These are phyloP conservation scores for Morella rubra DNA, from an alignment of 306 rosid species.

Conservation along the genomic window DNA sequence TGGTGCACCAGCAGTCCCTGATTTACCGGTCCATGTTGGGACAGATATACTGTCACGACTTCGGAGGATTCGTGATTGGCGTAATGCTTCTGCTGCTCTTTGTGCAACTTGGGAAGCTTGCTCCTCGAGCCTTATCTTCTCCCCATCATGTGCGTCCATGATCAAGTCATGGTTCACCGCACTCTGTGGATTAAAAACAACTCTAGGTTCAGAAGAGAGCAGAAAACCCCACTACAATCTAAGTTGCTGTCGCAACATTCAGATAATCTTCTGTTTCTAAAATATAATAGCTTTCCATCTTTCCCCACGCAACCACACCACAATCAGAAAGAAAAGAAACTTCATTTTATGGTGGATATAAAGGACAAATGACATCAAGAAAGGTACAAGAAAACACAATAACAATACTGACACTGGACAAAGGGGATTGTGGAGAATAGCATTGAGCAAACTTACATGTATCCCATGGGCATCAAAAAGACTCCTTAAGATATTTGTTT, in stretches of 20 bases:
- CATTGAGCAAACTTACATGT: slow-evolving; percentile 63
- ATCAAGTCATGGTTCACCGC: slow-evolving; percentile 90
- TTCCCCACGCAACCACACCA: neutral
- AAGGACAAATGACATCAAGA: slow-evolving; percentile 5
- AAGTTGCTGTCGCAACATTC: neutral
- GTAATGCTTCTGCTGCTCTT: slow-evolving; percentile 94
- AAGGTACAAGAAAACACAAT: slow-evolving; percentile 13
- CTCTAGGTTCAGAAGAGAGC: slow-evolving; percentile 14
- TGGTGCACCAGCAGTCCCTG: slow-evolving; percentile 95
- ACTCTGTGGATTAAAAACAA: slow-evolving; percentile 47
- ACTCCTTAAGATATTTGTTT: slow-evolving; percentile 67
- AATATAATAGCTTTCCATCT: neutral
- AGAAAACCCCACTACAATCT: neutral
- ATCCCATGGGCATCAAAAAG: slow-evolving; percentile 84
- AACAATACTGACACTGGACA: slow-evolving; percentile 22
- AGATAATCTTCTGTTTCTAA: neutral
- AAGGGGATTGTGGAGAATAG: neutral
- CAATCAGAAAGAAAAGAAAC: neutral
- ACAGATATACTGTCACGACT: slow-evolving; percentile 66
- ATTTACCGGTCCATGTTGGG: slow-evolving; percentile 98
- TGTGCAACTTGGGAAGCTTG: slow-evolving; percentile 92
- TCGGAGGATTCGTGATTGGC: slow-evolving; percentile 78
- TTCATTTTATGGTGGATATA: neutral
- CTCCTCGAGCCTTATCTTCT: slow-evolving; percentile 82
- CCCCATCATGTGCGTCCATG: slow-evolving; percentile 85